A percentile compares a stretch with the other conserved stretches of the same genome.
Conservation (phyloP, 768 basidiomycete genomes). For the Psilocybe cubensis region DNA sequence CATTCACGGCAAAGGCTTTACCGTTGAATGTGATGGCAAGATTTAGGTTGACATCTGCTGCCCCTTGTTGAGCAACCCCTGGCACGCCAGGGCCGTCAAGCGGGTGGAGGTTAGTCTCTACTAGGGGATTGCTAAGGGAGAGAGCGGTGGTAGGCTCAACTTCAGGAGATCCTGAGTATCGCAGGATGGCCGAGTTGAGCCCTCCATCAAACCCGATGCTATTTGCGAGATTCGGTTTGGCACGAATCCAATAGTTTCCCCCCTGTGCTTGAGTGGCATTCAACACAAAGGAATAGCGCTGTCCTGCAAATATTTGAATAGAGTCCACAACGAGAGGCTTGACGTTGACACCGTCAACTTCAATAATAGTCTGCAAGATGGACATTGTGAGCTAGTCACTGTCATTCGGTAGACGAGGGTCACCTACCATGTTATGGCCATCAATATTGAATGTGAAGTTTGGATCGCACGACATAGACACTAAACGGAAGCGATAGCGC, state of each 20-base stretch:
- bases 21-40: conserved; percentile 29
- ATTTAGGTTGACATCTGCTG: conserved; percentile 39
- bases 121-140: conserved; percentile 29
- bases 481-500: conserved; percentile 51
- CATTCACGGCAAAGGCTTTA: conserved; percentile 34
- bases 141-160: conserved; percentile 41
- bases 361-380: conserved; percentile 34
- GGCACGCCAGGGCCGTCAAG: conserved; percentile 29
- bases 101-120: conserved; percentile 41
- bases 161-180: conserved; percentile 45
- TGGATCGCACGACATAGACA: conserved; percentile 49
- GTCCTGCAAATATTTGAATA: conserved; percentile 36
- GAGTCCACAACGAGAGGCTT: conserved; percentile 40
- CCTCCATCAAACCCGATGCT: conserved; percentile 29
- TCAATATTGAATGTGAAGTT: conserved; percentile 49
- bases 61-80: conserved; percentile 35
- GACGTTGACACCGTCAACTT: conserved; percentile 42
- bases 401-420: neutral
- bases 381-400: neutral
- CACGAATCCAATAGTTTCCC: conserved; percentile 49
- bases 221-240: conserved; percentile 30
- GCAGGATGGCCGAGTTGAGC: conserved; percentile 56
- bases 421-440: conserved; percentile 40
- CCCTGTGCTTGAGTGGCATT: conserved; percentile 34
- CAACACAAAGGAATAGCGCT: conserved; percentile 50